Base-by-base conservation (phyloP, 371 early-diverging fungal species). In the Funneliformis caledonium region DNA sequence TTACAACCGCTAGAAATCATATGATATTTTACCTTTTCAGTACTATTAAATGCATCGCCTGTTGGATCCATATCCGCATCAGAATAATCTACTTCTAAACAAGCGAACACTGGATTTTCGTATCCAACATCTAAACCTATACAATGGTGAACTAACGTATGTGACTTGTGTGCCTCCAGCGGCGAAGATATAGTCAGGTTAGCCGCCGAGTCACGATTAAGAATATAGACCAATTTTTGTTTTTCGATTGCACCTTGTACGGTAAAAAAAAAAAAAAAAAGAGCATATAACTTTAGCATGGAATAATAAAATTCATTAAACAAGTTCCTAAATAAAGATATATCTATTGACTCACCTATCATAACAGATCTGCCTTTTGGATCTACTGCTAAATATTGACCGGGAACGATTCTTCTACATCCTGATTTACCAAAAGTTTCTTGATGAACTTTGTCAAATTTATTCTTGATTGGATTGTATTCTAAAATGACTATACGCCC, bases 341-440 rank as follows among this genome's bases (percentile, higher is more conserved):
- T 33, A 60, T 72, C 31, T 11, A 48, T 12, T 56, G 70, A 59
- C 64, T 76, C 83, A 92, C 92, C 95, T 77, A 98, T 94, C 97
- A 98, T 95, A 52, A 97, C 93, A 6, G 98, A 98, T 75, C 99
- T 91, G 12, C 99, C 99, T 72, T 96, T 95, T 0, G 99, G 99
- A 88, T 99, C 99, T 4, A 92, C 88, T 2, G 98, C 97, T 50
- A 98, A 88, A 78, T 97, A 98, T 87, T 98, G 96, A 26, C 98
- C 98, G 4, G 99, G 96, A 0, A 98, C 95, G 52, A 94, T 92
- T 68, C 99, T 88, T 65, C 99, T 89, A 75, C 91, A 89, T 12
- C 99, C 99, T 16, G 95, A 92, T 83, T 97, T 97, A n/a, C 98
- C 99, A 85, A 89, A 98, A 0, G 97, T 96, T 81, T 99, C 98